phyloP scores from a whole-genome alignment of 2,329 filamentous ascomycete genomes.

The Fusarium hostae region DNA sequence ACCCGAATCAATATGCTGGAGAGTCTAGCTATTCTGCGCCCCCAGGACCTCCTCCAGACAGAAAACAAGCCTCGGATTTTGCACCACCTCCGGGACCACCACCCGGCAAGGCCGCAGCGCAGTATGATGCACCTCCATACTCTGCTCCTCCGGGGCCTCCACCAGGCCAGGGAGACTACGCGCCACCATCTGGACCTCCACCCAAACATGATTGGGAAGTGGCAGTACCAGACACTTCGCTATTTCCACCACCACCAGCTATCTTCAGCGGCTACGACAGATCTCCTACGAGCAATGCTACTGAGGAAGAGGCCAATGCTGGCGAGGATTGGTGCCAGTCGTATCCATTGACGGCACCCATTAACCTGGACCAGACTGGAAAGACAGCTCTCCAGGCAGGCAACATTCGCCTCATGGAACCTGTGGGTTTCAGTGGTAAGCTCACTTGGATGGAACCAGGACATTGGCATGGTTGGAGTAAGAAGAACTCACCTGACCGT shows the following conservation, averaged over 20 bases:
- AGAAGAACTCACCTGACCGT: constrained; percentile 64
- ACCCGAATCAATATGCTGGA: constrained; percentile 31
- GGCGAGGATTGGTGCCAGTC: constrained; percentile 73
- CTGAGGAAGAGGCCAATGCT: constrained; percentile 69
- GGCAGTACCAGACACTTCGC: constrained; percentile 76
- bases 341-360: constrained; percentile 68
- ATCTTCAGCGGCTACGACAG: constrained; percentile 71
- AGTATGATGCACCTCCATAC: constrained; percentile 26
- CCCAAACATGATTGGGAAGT: constrained; percentile 74
- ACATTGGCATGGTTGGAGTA: constrained; percentile 60
- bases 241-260: constrained; percentile 78
- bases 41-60: constrained; percentile 27
- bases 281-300: constrained; percentile 77
- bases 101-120: constrained; percentile 25
- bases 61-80: constrained; percentile 40
- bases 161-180: constrained; percentile 40
- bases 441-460: constrained; percentile 61
- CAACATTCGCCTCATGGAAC: constrained; percentile 66
- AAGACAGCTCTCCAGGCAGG: constrained; percentile 60
- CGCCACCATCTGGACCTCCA: constrained; percentile 51
- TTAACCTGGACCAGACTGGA: constrained; percentile 59
- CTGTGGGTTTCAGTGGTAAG: constrained; percentile 59
- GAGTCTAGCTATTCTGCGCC: constrained; percentile 39
- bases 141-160: constrained; percentile 48
- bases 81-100: constrained; percentile 47